Evolutionary conservation across 2,329 filamentous ascomycete species (phyloP).

Genomic region (Paracoccidioides lutzii): DNA sequence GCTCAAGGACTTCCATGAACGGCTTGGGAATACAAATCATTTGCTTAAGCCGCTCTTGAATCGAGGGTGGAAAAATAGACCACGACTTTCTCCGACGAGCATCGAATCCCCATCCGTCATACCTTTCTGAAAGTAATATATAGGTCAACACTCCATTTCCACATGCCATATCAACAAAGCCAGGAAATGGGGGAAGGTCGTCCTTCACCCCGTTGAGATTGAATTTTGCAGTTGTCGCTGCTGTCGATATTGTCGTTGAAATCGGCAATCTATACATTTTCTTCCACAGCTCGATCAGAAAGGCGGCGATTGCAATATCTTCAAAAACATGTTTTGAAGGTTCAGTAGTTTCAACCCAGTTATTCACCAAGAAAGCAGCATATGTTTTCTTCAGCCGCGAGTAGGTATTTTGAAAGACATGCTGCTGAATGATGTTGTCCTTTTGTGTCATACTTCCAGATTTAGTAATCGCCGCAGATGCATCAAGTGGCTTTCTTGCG

Average conservation of each 20-base stretch:
- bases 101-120: slow-evolving; percentile 80
- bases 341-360: slow-evolving; percentile 79
- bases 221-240: slow-evolving; percentile 8
- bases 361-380: slow-evolving; percentile 54
- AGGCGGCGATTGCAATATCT: slow-evolving; percentile 79
- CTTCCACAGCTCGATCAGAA: slow-evolving; percentile 80
- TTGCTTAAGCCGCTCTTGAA: slow-evolving; percentile 43
- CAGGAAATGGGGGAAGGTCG: slow-evolving; percentile 47
- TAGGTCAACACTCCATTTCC: slow-evolving; percentile 86
- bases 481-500: slow-evolving; percentile 15
- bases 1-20: slow-evolving; percentile 22
- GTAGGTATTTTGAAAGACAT: slow-evolving; percentile 70
- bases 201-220: neutral
- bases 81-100: slow-evolving; percentile 77
- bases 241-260: neutral
- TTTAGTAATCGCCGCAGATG: slow-evolving; percentile 23
- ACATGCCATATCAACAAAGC: slow-evolving; percentile 92
- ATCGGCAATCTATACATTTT: slow-evolving; percentile 54
- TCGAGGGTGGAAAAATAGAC: slow-evolving; percentile 49
- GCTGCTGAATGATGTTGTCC: slow-evolving; percentile 66
- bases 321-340: slow-evolving; percentile 91
- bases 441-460: slow-evolving; percentile 70
- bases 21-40: slow-evolving; percentile 48
- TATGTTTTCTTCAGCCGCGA: slow-evolving; percentile 66
- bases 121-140: slow-evolving; percentile 69